Conservation (phyloP, 2,329 filamentous ascomycete genomes). For the Teratosphaeria epicoccoides region DNA sequence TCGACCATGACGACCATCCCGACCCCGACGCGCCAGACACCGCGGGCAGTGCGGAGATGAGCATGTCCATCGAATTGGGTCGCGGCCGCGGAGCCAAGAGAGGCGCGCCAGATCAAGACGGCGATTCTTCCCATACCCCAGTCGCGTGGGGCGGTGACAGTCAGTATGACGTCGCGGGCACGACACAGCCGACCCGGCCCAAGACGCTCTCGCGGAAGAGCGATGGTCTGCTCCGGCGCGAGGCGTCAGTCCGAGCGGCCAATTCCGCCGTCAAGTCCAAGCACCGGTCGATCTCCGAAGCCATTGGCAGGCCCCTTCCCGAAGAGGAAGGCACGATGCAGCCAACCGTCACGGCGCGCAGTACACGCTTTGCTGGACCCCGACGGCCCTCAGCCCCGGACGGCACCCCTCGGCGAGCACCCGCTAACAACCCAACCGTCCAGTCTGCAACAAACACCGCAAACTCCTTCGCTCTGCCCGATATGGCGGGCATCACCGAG, state of each 20-base stretch:
- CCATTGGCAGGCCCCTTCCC: constrained; percentile 43
- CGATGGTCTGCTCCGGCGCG: constrained; percentile 31
- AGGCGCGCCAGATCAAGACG: constrained; percentile 27
- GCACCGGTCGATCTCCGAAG: constrained; percentile 44
- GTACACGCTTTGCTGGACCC: constrained; percentile 43
- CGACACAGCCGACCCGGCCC: constrained; percentile 27
- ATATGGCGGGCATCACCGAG: constrained; percentile 51
- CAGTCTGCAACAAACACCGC: constrained; percentile 39
- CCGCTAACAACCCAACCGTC: constrained; percentile 23
- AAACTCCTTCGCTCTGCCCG: constrained; percentile 51
- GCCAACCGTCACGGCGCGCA: constrained; percentile 32
- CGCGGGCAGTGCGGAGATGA: constrained; percentile 31
- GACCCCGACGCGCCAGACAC: constrained; percentile 14
- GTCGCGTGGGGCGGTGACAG: constrained; percentile 41
- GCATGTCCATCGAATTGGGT: constrained; percentile 44
- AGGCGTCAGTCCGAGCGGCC: constrained; percentile 37
- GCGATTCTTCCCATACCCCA: constrained; percentile 39
- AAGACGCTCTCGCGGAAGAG: constrained; percentile 22
- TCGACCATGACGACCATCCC: constrained; percentile 12
- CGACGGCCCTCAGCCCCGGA: constrained; percentile 10
- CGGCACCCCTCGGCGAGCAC: constrained; percentile 15
- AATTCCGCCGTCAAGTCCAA: constrained; percentile 25
- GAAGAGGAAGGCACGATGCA: constrained; percentile 40
- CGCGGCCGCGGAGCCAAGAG: constrained; percentile 43
- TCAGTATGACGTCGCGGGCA: constrained; percentile 35